Evolutionary conservation across 2,329 filamentous ascomycete species (phyloP).

Genomic region (Dactylellina haptotyla): DNA sequence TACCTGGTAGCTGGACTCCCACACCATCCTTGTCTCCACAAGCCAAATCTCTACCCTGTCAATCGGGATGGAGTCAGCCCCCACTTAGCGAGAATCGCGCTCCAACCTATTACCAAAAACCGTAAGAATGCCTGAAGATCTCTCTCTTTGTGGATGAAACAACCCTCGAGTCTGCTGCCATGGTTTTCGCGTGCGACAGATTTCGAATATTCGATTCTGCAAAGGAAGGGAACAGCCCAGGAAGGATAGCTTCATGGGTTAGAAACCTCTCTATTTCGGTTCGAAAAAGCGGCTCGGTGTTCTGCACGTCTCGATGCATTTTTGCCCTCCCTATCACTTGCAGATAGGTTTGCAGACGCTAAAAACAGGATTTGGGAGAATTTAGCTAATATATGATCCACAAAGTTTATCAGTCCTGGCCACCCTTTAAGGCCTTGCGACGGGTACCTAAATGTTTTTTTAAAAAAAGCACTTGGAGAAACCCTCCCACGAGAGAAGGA

Average conservation of each 20-base stretch:
- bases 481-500: background rate
- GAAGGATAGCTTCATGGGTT: no score
- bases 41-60: constrained; percentile 18
- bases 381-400: constrained; percentile 2
- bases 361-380: constrained; percentile 9
- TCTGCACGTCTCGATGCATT: constrained; percentile 1
- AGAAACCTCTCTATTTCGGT: no score
- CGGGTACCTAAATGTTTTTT: background rate
- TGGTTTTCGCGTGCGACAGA: background rate
- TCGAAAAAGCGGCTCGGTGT: no score
- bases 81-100: constrained; percentile 16
- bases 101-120: constrained; percentile 9
- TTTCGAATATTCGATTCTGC: background rate
- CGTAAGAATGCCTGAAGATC: constrained; percentile 24
- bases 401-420: background rate
- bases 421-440: background rate
- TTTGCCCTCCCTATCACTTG: background rate
- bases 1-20: constrained; percentile 43
- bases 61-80: background rate
- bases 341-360: background rate
- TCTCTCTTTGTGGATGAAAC: background rate
- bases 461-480: background rate
- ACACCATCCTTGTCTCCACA: constrained; percentile 8
- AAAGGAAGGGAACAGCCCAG: background rate
- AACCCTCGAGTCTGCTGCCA: background rate